These are phyloP conservation scores for Diutina sp. DNA, from an alignment of 1,139 yeast genomes.

Conservation along the genomic window DNA sequence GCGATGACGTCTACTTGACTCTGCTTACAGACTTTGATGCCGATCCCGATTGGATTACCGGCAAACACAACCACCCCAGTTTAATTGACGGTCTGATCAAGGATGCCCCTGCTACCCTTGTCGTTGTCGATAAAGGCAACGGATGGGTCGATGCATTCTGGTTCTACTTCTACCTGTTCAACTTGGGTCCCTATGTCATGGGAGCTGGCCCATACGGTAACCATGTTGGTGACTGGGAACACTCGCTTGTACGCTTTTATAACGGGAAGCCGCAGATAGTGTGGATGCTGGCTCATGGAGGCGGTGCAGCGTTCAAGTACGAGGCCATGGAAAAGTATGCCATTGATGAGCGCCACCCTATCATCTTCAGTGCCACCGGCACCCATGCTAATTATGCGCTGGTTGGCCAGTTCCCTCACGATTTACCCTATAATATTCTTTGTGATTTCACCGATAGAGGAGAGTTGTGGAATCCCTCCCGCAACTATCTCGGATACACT, in stretches of 20 bases:
- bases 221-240: slow-evolving; percentile 98
- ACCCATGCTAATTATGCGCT: slow-evolving; percentile 95
- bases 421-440: slow-evolving; percentile 79
- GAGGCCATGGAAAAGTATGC: slow-evolving; percentile 57
- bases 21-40: slow-evolving; percentile 56
- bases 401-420: slow-evolving; percentile 95
- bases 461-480: slow-evolving; percentile 85
- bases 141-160: slow-evolving; percentile 92
- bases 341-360: slow-evolving; percentile 39
- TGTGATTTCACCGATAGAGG: slow-evolving; percentile 94
- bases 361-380: slow-evolving; percentile 83
- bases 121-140: slow-evolving; percentile 84
- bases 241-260: slow-evolving; percentile 72
- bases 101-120: slow-evolving; percentile 69
- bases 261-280: slow-evolving; percentile 74
- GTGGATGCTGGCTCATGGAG: slow-evolving; percentile 99
- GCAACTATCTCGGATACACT: slow-evolving; percentile 70
- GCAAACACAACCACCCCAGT: slow-evolving; percentile 53
- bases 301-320: slow-evolving; percentile 82
- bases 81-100: slow-evolving; percentile 56
- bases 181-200: slow-evolving; percentile 94
- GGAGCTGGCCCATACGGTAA: slow-evolving; percentile 96
- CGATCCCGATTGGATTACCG: slow-evolving; percentile 85
- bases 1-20: slow-evolving; percentile 37
- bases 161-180: slow-evolving; percentile 93